Percentiles rank a stretch among this genome's conserved stretches.
Conservation (phyloP, 2,329 filamentous ascomycete species). For the Hortaea sp. region DNA sequence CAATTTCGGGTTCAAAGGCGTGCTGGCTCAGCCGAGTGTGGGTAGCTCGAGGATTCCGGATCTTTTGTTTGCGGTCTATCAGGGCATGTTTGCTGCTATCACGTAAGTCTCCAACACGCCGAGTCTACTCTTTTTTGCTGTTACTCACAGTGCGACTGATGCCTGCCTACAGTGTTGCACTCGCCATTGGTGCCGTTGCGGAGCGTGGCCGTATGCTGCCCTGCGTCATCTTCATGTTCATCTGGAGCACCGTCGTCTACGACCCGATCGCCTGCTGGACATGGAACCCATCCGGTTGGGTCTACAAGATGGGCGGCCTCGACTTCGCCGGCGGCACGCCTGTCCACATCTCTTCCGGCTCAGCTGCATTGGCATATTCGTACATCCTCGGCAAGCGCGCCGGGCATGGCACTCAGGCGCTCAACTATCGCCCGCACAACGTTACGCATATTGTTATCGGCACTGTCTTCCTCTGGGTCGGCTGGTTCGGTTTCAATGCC, state of each 20-base stretch:
- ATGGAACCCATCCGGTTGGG: constrained; percentile 79
- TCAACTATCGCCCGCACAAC: constrained; percentile 89
- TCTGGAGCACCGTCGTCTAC: constrained; percentile 85
- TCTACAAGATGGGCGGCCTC: constrained; percentile 65
- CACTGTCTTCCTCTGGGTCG: constrained; percentile 89
- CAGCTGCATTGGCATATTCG: constrained; percentile 77
- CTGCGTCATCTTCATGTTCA: constrained; percentile 83
- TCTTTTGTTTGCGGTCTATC: constrained; percentile 74
- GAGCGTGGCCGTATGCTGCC: constrained; percentile 83
- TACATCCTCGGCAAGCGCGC: constrained; percentile 81
- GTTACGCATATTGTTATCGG: constrained; percentile 87
- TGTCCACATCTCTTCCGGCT: constrained; percentile 80
- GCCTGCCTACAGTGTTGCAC: constrained; percentile 50
- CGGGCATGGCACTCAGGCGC: constrained; percentile 75
- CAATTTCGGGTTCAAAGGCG: constrained; percentile 70
- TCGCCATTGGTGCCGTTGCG: constrained; percentile 74
- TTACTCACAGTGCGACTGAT: too few relatives aligned
- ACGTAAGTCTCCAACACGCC: constrained; percentile 34
- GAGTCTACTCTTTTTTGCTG: too few relatives aligned
- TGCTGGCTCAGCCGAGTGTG: constrained; percentile 65
- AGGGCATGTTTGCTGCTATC: constrained; percentile 81
- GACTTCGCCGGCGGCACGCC: constrained; percentile 88
- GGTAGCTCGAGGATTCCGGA: constrained; percentile 67
- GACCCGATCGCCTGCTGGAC: constrained; percentile 93
- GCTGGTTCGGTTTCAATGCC: constrained; percentile 93